Percentiles rank a stretch among this genome's conserved stretches.
Conservation (phyloP, 768 basidiomycete species). For the Rhizopogon salebrosus region DNA sequence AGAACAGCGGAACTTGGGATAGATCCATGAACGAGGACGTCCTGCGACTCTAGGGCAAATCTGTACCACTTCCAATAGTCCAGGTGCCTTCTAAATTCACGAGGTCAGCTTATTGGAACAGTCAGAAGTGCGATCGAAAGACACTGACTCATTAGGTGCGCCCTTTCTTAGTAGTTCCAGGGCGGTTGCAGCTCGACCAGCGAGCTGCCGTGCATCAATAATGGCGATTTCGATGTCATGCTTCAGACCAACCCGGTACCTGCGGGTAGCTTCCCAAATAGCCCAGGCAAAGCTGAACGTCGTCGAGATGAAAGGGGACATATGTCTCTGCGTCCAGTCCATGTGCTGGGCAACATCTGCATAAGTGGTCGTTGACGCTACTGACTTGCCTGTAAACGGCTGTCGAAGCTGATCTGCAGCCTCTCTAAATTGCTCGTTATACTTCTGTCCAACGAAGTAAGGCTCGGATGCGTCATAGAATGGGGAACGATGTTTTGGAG, state of each 20-base stretch:
- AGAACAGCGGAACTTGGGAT: constrained; percentile 64
- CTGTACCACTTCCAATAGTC: constrained; percentile 77
- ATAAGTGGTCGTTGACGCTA: constrained; percentile 38
- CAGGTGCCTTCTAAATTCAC: constrained; percentile 42
- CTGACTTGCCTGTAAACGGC: constrained; percentile 23
- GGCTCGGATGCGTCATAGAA: constrained; percentile 51
- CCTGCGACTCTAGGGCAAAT: constrained; percentile 70
- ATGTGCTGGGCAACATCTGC: constrained; percentile 63
- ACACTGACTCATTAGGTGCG: constrained; percentile 49
- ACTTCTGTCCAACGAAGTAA: constrained; percentile 66
- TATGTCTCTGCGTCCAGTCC: constrained; percentile 72
- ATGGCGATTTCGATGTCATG: constrained; percentile 75
- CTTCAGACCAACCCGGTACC: constrained; percentile 69
- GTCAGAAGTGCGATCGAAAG: neutral
- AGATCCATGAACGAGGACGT: constrained; percentile 65
- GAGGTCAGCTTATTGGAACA: neutral
- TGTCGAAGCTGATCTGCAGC: constrained; percentile 33
- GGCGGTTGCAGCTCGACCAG: constrained; percentile 56
- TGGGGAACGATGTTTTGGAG: constrained; percentile 57
- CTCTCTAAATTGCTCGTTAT: constrained; percentile 38
- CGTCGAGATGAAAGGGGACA: constrained; percentile 66
- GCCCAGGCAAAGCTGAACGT: constrained; percentile 83
- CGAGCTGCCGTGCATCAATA: constrained; percentile 62
- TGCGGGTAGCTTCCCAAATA: constrained; percentile 73
- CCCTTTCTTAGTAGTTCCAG: constrained; percentile 55